A percentile compares a stretch with the other conserved stretches of the same genome.
Conservation (phyloP, 2,329 filamentous ascomycete genomes). For the Plenodomus lindquistii region DNA sequence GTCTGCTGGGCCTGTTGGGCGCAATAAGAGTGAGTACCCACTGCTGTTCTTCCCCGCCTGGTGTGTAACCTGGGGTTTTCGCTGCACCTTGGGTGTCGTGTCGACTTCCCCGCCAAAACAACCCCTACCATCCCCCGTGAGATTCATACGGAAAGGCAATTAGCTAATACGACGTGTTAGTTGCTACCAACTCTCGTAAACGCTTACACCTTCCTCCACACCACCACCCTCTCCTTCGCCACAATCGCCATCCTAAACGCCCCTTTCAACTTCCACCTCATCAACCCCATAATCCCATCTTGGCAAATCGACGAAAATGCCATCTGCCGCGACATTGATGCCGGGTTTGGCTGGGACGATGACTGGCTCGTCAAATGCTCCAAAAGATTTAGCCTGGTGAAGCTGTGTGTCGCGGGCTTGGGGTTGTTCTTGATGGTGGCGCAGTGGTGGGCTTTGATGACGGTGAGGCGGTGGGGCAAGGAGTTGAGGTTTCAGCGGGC, state of each 20-base stretch:
- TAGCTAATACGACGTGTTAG: slow-evolving; percentile 25
- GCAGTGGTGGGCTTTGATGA: slow-evolving; percentile 41
- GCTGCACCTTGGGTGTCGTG: too few relatives aligned
- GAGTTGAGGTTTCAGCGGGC: slow-evolving; percentile 6
- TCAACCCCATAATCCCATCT: slow-evolving; percentile 27
- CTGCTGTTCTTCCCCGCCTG: slow-evolving; percentile 1
- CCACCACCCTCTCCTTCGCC: slow-evolving; percentile 29
- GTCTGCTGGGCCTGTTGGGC: slow-evolving; percentile 49
- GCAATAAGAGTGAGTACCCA: slow-evolving; percentile 46
- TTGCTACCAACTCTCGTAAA: slow-evolving; percentile 27
- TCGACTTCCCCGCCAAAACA: too few relatives aligned
- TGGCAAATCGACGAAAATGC: slow-evolving; percentile 23
- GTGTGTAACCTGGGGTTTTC: neutral
- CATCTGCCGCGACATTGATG: slow-evolving; percentile 33
- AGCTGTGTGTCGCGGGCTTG: slow-evolving; percentile 24
- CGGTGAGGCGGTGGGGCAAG: slow-evolving; percentile 33
- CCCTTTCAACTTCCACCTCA: slow-evolving; percentile 20
- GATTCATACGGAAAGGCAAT: too few relatives aligned
- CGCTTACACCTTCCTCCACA: slow-evolving; percentile 31
- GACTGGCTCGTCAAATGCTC: slow-evolving; percentile 35
- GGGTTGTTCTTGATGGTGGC: slow-evolving; percentile 31
- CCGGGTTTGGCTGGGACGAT: slow-evolving; percentile 33
- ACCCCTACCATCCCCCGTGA: too few relatives aligned
- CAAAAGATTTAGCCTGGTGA: slow-evolving; percentile 26
- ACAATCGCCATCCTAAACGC: slow-evolving; percentile 32